phyloP scores from a whole-genome alignment of 495 filamentous ascomycete genomes.

The Pseudoneurospora amorphoporcata region DNA sequence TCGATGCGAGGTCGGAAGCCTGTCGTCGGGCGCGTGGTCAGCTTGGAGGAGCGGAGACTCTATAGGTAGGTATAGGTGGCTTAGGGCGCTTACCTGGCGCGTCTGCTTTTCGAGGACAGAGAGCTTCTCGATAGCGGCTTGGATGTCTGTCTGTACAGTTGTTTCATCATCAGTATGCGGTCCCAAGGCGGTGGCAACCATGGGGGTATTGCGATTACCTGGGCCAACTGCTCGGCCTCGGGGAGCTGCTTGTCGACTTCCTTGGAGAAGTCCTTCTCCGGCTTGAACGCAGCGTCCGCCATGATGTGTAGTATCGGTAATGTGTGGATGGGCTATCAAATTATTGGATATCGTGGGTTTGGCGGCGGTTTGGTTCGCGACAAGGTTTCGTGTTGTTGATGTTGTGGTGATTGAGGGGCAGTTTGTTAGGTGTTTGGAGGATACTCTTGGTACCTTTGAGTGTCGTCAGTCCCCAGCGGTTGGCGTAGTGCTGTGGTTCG shows the following conservation, averaged over 20 bases:
- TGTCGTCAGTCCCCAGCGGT: background rate
- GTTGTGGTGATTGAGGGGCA: background rate
- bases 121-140: slow-evolving; percentile 87
- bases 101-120: slow-evolving; percentile 87
- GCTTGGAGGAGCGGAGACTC: slow-evolving; percentile 3
- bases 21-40: slow-evolving; percentile 22
- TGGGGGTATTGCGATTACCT: slow-evolving; percentile 44
- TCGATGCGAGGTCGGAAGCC: slow-evolving; percentile 92
- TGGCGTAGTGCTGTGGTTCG: slow-evolving; percentile 2
- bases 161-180: slow-evolving; percentile 5
- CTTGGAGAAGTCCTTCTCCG: slow-evolving; percentile 71
- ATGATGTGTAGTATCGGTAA: slow-evolving; percentile 18
- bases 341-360: background rate
- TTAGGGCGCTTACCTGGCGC: slow-evolving; percentile 58
- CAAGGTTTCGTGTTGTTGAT: background rate
- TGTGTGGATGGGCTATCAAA: background rate
- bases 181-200: background rate
- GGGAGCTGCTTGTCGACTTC: slow-evolving; percentile 85
- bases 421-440: slow-evolving; percentile 1
- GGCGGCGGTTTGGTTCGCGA: background rate
- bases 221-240: slow-evolving; percentile 76
- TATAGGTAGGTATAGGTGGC: background rate
- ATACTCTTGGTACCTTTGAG: background rate
- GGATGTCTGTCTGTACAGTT: slow-evolving; percentile 55
- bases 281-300: slow-evolving; percentile 42